Conservation (phyloP, 371 early-diverging fungal species). For the Mortierella sp. region DNA sequence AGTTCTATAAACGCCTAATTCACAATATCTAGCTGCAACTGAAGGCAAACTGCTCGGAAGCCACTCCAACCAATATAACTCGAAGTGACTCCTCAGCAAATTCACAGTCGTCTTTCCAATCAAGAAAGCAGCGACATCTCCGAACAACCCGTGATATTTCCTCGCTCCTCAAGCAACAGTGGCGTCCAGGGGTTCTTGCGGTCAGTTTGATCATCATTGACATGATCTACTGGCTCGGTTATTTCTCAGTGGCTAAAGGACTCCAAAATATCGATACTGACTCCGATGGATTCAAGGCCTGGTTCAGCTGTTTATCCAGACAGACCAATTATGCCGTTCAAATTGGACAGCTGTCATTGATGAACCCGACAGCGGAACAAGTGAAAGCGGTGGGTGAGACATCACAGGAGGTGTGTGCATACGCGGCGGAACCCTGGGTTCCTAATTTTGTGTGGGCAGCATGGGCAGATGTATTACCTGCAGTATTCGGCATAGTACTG, state of each 20-base stretch:
- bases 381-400: constrained; percentile 17
- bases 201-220: constrained; percentile 31
- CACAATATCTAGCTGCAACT: background rate
- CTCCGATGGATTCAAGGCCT: constrained; percentile 22
- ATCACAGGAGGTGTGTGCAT: constrained; percentile 31
- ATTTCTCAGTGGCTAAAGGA: constrained; percentile 39
- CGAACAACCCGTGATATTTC: constrained; percentile 48
- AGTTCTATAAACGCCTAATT: background rate
- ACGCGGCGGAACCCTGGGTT: constrained; percentile 17
- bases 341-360: constrained; percentile 1
- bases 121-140: constrained; percentile 24
- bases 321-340: constrained; percentile 15
- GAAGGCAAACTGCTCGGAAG: background rate
- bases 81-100: background rate
- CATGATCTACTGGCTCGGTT: constrained; percentile 46
- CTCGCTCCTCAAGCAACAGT: constrained; percentile 44
- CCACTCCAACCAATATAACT: background rate
- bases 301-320: constrained; percentile 21
- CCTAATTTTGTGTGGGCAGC: constrained; percentile 39
- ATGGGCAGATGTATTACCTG: constrained; percentile 32
- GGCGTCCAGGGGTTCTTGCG: constrained; percentile 51
- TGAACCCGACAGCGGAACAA: constrained; percentile 6
- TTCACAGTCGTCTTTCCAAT: background rate
- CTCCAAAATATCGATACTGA: constrained; percentile 2
- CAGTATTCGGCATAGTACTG: constrained; percentile 22